phyloP scores from a whole-genome alignment of 2,329 filamentous ascomycete species.

The Tympanopsis confertula region DNA sequence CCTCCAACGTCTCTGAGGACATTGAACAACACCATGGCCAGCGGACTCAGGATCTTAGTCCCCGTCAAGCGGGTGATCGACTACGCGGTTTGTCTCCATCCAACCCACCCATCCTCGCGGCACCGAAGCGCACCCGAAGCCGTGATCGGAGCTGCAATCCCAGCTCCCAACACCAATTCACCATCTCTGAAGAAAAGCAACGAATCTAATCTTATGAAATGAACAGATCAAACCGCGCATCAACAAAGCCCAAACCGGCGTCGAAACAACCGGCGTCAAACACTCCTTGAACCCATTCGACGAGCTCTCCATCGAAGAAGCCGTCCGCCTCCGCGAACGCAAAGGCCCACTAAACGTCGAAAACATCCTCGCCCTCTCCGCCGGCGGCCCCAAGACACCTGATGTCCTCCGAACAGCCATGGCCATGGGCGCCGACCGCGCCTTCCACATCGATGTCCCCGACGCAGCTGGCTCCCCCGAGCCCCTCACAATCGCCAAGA shows the following conservation, averaged over 20 bases:
- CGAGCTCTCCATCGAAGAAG: conserved; percentile 94
- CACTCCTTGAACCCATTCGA: conserved; percentile 99
- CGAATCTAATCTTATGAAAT: background rate
- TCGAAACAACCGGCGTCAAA: conserved; percentile 88
- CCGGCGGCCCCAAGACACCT: conserved; percentile 74
- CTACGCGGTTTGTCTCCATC: conserved; percentile 54
- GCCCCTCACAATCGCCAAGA: conserved; percentile 83
- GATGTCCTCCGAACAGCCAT: conserved; percentile 91
- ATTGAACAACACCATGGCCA: no score
- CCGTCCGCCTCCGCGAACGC: conserved; percentile 85
- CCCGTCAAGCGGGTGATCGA: conserved; percentile 78
- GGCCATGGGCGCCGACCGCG: conserved; percentile 95
- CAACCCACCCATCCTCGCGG: background rate
- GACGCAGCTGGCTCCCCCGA: conserved; percentile 59
- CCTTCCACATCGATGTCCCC: conserved; percentile 72
- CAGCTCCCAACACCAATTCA: background rate
- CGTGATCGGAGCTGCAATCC: background rate
- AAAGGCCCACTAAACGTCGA: conserved; percentile 67
- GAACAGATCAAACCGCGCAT: conserved; percentile 54
- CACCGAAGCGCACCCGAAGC: background rate
- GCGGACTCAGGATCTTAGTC: conserved; percentile 57
- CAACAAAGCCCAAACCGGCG: conserved; percentile 67
- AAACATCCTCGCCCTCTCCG: conserved; percentile 82
- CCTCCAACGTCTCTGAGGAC: no score
- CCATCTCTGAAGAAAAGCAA: background rate